Evolutionary conservation across 208 protist genomes (phyloP).

Genomic region (Acanthamoeba lenticulata): DNA sequence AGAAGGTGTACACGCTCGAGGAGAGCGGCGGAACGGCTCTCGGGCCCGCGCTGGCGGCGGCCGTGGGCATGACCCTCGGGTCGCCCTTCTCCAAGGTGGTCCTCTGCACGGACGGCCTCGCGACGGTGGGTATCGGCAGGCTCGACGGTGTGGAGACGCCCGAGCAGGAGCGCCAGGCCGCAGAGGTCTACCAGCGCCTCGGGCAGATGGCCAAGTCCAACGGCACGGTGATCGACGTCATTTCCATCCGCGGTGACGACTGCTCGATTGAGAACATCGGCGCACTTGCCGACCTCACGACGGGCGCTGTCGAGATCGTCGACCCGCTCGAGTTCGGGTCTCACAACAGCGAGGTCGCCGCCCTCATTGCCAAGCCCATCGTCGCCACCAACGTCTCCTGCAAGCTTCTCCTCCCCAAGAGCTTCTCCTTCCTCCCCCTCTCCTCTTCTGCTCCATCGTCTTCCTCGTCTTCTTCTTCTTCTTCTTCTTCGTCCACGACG

Average conservation of each 20-base stretch:
- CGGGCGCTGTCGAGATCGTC: constrained; percentile 70
- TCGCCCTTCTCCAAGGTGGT: constrained; percentile 68
- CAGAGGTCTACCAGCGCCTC: background rate
- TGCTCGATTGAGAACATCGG: constrained; percentile 70
- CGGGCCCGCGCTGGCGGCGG: constrained; percentile 59
- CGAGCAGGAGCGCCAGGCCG: background rate
- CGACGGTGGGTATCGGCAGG: constrained; percentile 60
- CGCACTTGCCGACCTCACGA: constrained; percentile 57
- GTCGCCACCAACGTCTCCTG: constrained; percentile 30
- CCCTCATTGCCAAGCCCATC: constrained; percentile 21
- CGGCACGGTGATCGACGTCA: constrained; percentile 42
- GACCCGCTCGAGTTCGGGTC: constrained; percentile 63
- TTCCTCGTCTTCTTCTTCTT: background rate
- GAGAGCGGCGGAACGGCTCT: constrained; percentile 60
- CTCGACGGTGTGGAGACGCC: background rate
- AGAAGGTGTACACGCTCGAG: constrained; percentile 36
- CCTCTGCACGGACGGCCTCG: constrained; percentile 73
- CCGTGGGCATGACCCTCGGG: constrained; percentile 54
- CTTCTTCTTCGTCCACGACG: background rate
- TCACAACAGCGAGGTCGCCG: constrained; percentile 10
- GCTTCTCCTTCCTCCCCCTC: background rate
- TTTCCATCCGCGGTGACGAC: constrained; percentile 71
- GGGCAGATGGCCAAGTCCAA: background rate
- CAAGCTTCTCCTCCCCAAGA: background rate
- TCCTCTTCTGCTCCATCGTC: background rate